Conservation (phyloP, 75 land plant genomes). For the Pinus taeda region DNA sequence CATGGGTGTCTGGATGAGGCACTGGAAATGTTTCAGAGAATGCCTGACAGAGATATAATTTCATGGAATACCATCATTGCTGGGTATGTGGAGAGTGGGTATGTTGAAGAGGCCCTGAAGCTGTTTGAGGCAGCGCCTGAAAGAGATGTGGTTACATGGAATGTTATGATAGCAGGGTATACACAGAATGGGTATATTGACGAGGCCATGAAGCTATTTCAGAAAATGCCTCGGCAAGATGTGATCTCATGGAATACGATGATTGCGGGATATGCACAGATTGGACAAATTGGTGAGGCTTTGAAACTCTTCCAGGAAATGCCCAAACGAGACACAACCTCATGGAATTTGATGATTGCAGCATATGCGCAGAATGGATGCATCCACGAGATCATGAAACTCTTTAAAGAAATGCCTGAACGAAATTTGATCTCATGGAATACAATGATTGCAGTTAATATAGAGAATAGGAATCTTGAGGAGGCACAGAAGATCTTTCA, state of each 20-base stretch:
- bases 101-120: constrained; percentile 17
- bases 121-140: constrained; percentile 37
- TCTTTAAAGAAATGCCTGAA: constrained; percentile 4
- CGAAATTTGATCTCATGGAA: neutral
- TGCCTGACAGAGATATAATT: constrained; percentile 29
- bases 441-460: constrained; percentile 12
- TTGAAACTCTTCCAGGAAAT: neutral
- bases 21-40: constrained; percentile 20
- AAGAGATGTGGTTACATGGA: constrained; percentile 44
- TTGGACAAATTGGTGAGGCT: neutral
- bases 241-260: constrained; percentile 49
- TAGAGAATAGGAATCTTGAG: constrained; percentile 24
- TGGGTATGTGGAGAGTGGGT: constrained; percentile 31
- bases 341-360: constrained; percentile 7
- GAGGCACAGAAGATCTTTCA: constrained; percentile 23
- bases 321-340: neutral
- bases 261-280: neutral
- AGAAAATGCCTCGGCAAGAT: constrained; percentile 43
- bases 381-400: neutral
- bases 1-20: constrained; percentile 31
- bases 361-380: neutral
- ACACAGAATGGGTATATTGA: constrained; percentile 32
- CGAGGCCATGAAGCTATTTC: constrained; percentile 44
- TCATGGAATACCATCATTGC: constrained; percentile 61
- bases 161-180: constrained; percentile 62